Conservation (phyloP, 768 basidiomycete species). For the Suillus placidus region DNA sequence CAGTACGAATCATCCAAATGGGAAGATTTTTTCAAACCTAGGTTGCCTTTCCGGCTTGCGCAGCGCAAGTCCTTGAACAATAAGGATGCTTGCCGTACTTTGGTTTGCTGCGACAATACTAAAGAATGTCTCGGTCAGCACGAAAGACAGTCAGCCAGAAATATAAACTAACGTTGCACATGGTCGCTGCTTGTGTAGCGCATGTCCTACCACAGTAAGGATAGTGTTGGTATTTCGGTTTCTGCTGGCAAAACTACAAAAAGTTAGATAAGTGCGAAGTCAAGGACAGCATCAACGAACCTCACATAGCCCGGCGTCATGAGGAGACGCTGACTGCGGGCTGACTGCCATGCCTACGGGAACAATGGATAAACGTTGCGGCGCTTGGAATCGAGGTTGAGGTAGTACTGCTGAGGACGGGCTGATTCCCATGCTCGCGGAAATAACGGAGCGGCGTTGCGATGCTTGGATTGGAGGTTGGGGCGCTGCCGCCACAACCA, state of each 20-base stretch:
- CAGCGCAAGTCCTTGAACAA: conserved; percentile 36
- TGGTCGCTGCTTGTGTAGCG: conserved; percentile 46
- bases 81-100: conserved; percentile 38
- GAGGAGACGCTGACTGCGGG: conserved; percentile 7
- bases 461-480: background rate
- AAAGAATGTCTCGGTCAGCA: conserved; percentile 14
- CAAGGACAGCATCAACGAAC: conserved; percentile 17
- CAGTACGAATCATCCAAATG: background rate
- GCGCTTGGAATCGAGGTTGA: background rate
- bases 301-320: conserved; percentile 31
- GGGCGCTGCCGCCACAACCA: conserved; percentile 15
- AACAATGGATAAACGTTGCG: conserved; percentile 14
- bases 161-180: conserved; percentile 28
- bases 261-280: conserved; percentile 8
- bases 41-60: conserved; percentile 14
- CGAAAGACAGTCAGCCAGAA: background rate
- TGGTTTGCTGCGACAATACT: conserved; percentile 35
- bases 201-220: conserved; percentile 70
- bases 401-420: conserved; percentile 3
- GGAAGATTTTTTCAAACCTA: background rate
- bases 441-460: conserved; percentile 15
- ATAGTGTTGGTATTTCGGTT: conserved; percentile 60
- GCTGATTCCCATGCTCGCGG: conserved; percentile 1
- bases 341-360: conserved; percentile 7
- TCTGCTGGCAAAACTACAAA: conserved; percentile 54